Percentiles rank a stretch among this genome's conserved stretches.
These are phyloP conservation scores for Corymbia calophylla DNA, from an alignment of 441 rosid genomes.

Conservation along the genomic window DNA sequence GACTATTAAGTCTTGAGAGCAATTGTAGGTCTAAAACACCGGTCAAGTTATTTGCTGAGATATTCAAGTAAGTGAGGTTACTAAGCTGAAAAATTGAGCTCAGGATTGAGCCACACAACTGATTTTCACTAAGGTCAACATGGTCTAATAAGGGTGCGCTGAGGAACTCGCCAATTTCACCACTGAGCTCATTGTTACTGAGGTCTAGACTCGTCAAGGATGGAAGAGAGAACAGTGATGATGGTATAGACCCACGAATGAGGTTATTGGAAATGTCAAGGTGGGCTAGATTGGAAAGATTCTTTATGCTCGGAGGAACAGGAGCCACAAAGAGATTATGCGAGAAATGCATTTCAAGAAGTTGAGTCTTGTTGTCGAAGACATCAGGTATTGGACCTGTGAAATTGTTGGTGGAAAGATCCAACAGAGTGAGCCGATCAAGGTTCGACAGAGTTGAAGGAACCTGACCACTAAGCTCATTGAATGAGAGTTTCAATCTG, in stretches of 20 bases:
- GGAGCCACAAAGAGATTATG: not conserved
- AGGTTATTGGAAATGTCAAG: not conserved
- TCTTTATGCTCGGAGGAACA: not conserved
- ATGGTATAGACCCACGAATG: fast-evolving
- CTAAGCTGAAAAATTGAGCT: not conserved
- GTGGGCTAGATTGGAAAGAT: not conserved
- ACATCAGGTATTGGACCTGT: not conserved
- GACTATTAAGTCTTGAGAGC: not conserved
- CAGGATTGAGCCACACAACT: not conserved
- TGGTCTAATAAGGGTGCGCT: not conserved
- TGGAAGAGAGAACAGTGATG: not conserved
- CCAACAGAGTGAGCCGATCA: not conserved
- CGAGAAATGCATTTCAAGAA: not conserved
- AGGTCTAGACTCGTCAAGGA: not conserved
- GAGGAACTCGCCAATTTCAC: fast-evolving
- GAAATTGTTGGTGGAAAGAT: not conserved
- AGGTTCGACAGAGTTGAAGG: not conserved
- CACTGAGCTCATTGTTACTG: not conserved
- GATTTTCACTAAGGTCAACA: not conserved
- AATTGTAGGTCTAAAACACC: not conserved
- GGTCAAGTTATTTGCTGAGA: not conserved
- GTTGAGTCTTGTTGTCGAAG: not conserved
- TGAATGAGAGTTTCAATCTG: not conserved
- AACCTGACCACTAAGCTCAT: not conserved
- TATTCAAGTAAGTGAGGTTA: not conserved